Evolutionary conservation across 306 rosid species (phyloP).

Genomic region (Lathyrus sativus): DNA sequence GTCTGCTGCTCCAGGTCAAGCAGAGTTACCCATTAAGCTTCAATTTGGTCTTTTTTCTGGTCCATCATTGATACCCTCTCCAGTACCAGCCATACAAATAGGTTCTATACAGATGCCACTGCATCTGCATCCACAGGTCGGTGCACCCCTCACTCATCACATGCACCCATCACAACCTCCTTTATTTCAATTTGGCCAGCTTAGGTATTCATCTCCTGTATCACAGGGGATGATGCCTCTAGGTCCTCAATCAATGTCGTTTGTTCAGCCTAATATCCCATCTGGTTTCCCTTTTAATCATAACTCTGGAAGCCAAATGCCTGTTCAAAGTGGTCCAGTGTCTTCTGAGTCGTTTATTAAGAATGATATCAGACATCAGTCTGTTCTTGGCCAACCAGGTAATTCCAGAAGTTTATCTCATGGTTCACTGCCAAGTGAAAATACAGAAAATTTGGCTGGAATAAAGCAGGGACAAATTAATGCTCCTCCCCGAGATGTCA

Average conservation of each 20-base stretch:
- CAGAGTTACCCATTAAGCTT: slow-evolving; percentile 80
- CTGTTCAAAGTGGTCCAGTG: slow-evolving; percentile 61
- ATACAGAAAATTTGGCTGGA: slow-evolving; percentile 47
- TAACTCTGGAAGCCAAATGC: slow-evolving; percentile 55
- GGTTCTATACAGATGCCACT: slow-evolving; percentile 99
- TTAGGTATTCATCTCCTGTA: slow-evolving; percentile 72
- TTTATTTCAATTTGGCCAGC: slow-evolving; percentile 96
- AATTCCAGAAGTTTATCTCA: slow-evolving; percentile 57
- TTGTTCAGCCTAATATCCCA: slow-evolving; percentile 68
- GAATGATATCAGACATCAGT: slow-evolving; percentile 46
- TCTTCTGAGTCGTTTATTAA: slow-evolving; percentile 49
- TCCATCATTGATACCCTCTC: slow-evolving; percentile 95
- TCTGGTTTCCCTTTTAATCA: slow-evolving; percentile 61
- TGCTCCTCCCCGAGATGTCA: slow-evolving; percentile 46
- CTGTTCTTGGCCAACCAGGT: slow-evolving; percentile 54
- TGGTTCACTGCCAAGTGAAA: slow-evolving; percentile 46
- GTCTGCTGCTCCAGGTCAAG: slow-evolving; percentile 61
- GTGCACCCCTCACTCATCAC: slow-evolving; percentile 68
- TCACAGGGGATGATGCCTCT: slow-evolving; percentile 81
- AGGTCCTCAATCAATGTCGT: slow-evolving; percentile 79
- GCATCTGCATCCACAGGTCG: slow-evolving; percentile 82
- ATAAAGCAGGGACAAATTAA: slow-evolving; percentile 50
- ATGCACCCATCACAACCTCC: slow-evolving; percentile 85
- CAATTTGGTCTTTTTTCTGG: slow-evolving; percentile 98
- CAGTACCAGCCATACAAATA: slow-evolving; percentile 91